Evolutionary conservation across 2,329 filamentous ascomycete genomes (phyloP), one percentile per base, ranked within the genome.

Genomic region (Alternaria sp.): DNA sequence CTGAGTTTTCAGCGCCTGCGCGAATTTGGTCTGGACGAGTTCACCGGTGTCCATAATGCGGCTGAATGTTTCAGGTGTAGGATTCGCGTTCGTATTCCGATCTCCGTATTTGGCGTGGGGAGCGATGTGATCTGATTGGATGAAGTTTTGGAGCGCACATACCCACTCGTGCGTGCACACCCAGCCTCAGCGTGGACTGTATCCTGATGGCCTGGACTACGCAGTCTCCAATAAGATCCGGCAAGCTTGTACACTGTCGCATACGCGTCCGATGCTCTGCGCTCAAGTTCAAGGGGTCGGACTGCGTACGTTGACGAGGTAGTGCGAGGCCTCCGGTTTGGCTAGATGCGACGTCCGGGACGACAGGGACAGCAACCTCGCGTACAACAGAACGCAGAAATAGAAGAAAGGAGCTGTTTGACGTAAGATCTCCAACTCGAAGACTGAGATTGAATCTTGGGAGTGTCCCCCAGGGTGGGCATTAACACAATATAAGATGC

Each of bases 1-100:
- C 68, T 79, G 77, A 1, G 67, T 75, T 28, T 69, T 63, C 21
- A 79, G 60, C 2, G 71, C 71, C 20, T 69, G 66, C 10, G 74
- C 67, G 23, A 68, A 79, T 21, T 69, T 68, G 6, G 73, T 67
- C 6, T 74, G 72, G n/a, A 72, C 72, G 10, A 69, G 44, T 57
- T 71, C 64, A 47, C 64, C 66, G 28, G 61, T 14, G 4, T 55
- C 66, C 71, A 77, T 78, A 20, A 12, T 70, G 47, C 21, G 43
- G 53, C 49, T 9, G 9, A 14, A 10, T 11, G 20, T 9, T 4
- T 60, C 58, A 61, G 37, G 59, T 62, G 33, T 25, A 49, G 21
- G 2, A 21, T 25, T 53, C 33, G 25, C 18, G 21, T 56, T 58
- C 33, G 44, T 54, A 12, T 25, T 55, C 43, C 10, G 45, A 30